Base-by-base conservation (phyloP, 1,284 basidiomycete genomes). In the Abortiporus biennis region DNA sequence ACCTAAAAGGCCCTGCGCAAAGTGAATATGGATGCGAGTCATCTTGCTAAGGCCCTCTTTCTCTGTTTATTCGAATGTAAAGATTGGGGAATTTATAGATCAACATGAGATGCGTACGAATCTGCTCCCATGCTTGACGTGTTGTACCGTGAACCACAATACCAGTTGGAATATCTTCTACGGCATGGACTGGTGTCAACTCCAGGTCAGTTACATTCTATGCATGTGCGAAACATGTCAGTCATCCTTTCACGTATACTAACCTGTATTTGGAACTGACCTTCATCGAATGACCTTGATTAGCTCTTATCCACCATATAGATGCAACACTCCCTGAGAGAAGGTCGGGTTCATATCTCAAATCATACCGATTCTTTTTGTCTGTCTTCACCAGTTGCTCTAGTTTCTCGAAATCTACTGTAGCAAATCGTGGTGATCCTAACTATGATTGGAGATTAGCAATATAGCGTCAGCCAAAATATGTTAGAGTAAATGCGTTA, bases 231-330 rank as follows among this genome's bases (percentile, higher is more conserved):
- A 36, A 5, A 27, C 22, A 17, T 1, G 9, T 29, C n/a, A 29
- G n/a, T n/a, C 9, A 29, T 9, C 27, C 9, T 29, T n/a, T 29
- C 27, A 9, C n/a, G 27, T 9, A 29, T 9, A n/a, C 21, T 19
- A 21, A 22, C 24, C 35, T 21, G 15, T 9, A 23, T 11, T 36
- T 6, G 11, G 13, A 8, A 51, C 67, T 20, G 46, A 84, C 89
- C 66, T 81, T 74, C 30, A 94, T 67, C 2, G 92, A 89, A 65
- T 98, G 95, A 0, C 95, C 96, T 64, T 98, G 95, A 48, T 91
- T 92, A 0, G 95, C 95, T 36, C 92, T 74, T 51, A 97, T 93
- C 80, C 84, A 93, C 78, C 85, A 88, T 16, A 73, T 62, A 6
- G 68, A 17, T 4, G 11, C 24, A 3, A 11, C 16, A 5, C n/a